Evolutionary conservation across 2,329 filamentous ascomycete genomes (phyloP), one percentile per base, ranked within the genome.

Genomic region (Colletotrichum camelliae): DNA sequence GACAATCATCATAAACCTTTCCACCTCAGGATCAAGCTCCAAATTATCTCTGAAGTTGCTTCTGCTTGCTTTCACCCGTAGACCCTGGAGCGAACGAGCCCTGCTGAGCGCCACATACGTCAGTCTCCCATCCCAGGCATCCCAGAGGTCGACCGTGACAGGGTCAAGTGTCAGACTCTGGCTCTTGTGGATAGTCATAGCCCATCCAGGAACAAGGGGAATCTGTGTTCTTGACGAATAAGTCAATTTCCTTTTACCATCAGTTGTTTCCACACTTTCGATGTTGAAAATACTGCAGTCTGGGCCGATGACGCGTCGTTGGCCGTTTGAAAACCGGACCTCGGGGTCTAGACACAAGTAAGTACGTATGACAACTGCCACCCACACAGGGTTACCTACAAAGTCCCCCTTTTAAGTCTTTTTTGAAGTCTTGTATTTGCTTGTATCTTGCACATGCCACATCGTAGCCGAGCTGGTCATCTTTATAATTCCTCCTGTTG

Each of bases 121-220:
- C 48, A 62, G 37, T 35, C 57, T 55, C 3, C 43, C 65, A 9
- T 57, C 65, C 65, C 65, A 67, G 16, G 43, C 65, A 21, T 5
- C 10, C 4, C 3, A 6, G 12, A 67, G 65, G 13, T 67, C 65
- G 29, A 67, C 43, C 1, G 2, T 57, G 31, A 67, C n/a, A 8
- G 13, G 65, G 12, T 67, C 65, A n/a, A 67, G 43, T 21, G 65
- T 18, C 4, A 70, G 57, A 35, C 67, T 70, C 8, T 62, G 57
- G 57, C 67, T 70, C 29, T 70, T 70, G 37, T 70, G 67, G 9
- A 70, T 70, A 6, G 67, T 70, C 57, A 70, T 70, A 29, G 67
- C 67, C 67, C 67, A 70, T 5, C 67, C 67, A 0, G 57, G 57
- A 5, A 35, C 57, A 5, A 70, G 57, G 3, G 67, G 67, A 16